Conservation (phyloP, 1,139 yeast genomes). For the Saccharomyces hybrid region DNA sequence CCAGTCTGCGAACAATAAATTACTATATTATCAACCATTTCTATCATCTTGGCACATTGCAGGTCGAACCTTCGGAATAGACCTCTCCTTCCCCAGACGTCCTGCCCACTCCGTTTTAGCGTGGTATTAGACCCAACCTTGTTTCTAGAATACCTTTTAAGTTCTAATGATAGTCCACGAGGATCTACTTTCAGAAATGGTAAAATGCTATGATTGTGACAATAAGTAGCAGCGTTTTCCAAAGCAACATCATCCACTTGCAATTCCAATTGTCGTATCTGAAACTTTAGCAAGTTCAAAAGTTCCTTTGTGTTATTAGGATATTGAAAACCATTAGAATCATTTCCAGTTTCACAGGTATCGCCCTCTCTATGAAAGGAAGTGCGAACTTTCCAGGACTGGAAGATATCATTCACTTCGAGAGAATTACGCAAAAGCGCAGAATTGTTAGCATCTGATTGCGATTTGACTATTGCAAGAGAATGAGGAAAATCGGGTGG, state of each 20-base stretch:
- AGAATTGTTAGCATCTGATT: not conserved
- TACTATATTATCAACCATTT: constrained; percentile 22
- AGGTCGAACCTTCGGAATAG: constrained; percentile 31
- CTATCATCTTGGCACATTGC: constrained; percentile 28
- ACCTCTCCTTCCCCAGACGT: constrained; percentile 5
- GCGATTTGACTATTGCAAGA: not conserved
- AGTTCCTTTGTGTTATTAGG: not conserved
- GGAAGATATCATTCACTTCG: not conserved
- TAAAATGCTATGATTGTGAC: not conserved
- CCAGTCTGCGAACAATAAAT: constrained; percentile 19
- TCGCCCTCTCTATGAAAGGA: not conserved
- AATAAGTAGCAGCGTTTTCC: not conserved
- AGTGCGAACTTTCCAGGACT: not conserved
- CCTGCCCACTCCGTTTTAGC: not conserved
- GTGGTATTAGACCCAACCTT: not conserved
- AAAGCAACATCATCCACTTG: not conserved
- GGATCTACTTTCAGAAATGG: not conserved
- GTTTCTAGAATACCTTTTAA: not conserved
- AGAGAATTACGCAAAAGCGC: not conserved
- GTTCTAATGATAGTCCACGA: not conserved
- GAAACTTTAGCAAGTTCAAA: not conserved
- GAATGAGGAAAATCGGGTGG: not conserved
- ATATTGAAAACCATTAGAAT: not conserved
- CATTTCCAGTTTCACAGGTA: not conserved
- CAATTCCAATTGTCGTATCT: not conserved